Evolutionary conservation across 331 rosid species (phyloP).

Genomic region (Dryas integrifolia): DNA sequence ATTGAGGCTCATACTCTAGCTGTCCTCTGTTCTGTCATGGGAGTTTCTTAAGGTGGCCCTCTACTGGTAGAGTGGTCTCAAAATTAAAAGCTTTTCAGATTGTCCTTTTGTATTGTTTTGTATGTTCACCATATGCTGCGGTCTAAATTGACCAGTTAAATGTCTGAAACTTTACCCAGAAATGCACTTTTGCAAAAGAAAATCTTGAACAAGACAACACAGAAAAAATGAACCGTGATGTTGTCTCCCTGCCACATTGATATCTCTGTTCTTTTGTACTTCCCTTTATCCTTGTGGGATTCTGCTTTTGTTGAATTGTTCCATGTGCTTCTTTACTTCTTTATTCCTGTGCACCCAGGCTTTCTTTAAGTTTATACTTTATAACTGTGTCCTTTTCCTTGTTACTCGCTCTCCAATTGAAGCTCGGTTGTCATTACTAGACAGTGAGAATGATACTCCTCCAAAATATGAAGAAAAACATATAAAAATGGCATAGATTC

Average conservation of each 20-base stretch:
- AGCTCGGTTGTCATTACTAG: background rate
- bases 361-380: constrained; percentile 27
- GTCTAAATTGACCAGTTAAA: constrained; percentile 15
- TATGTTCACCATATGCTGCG: constrained; percentile 14
- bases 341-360: constrained; percentile 33
- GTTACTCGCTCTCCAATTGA: too few relatives aligned
- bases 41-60: background rate
- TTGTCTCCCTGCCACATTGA: constrained; percentile 20
- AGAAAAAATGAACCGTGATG: constrained; percentile 22
- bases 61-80: background rate
- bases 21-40: background rate
- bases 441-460: background rate
- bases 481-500: background rate
- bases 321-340: constrained; percentile 32
- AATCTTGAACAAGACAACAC: constrained; percentile 36
- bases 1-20: background rate
- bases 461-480: background rate
- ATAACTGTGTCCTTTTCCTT: background rate
- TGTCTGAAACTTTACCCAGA: constrained; percentile 24
- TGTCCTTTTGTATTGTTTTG: constrained; percentile 13
- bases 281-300: constrained; percentile 12
- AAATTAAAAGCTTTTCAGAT: constrained; percentile 26
- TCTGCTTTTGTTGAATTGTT: constrained; percentile 26
- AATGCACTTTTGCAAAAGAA: constrained; percentile 37
- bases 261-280: background rate